phyloP scores from a whole-genome alignment of 2,329 filamentous ascomycete species.

The Ustulina deusta region DNA sequence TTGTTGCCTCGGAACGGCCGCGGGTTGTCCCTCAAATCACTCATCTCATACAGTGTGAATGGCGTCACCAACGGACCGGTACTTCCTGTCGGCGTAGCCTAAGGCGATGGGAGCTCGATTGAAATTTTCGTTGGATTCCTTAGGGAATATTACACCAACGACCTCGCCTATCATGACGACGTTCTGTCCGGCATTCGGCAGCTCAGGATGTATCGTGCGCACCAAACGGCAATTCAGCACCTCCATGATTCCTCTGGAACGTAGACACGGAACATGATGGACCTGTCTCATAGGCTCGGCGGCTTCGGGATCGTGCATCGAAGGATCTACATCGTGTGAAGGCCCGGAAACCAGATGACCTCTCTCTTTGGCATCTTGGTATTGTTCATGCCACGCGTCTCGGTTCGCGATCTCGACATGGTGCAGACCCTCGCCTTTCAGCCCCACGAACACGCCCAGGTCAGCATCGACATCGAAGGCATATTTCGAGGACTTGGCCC shows the following conservation, averaged over 20 bases:
- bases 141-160: constrained; percentile 16
- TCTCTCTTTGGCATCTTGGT: constrained; percentile 27
- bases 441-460: constrained; percentile 32
- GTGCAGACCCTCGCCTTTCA: constrained; percentile 21
- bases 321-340: not conserved
- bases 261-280: constrained; percentile 34
- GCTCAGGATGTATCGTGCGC: constrained; percentile 30
- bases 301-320: not conserved
- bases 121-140: not conserved
- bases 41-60: constrained; percentile 21
- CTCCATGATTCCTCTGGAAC: constrained; percentile 25
- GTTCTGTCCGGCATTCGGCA: constrained; percentile 31
- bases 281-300: constrained; percentile 12
- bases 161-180: constrained; percentile 39
- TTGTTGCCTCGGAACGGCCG: not conserved
- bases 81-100: constrained; percentile 36
- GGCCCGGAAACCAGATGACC: not conserved
- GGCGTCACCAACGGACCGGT: constrained; percentile 19
- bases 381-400: constrained; percentile 35
- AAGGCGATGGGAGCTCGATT: constrained; percentile 20
- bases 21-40: not conserved
- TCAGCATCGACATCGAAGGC: constrained; percentile 35
- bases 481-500: not conserved
- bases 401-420: constrained; percentile 34
- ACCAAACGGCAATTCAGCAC: constrained; percentile 34